Evolutionary conservation across 2,329 filamentous ascomycete species (phyloP), one percentile per base, ranked within the genome.

Genomic region (Hypoxylon sp.): DNA sequence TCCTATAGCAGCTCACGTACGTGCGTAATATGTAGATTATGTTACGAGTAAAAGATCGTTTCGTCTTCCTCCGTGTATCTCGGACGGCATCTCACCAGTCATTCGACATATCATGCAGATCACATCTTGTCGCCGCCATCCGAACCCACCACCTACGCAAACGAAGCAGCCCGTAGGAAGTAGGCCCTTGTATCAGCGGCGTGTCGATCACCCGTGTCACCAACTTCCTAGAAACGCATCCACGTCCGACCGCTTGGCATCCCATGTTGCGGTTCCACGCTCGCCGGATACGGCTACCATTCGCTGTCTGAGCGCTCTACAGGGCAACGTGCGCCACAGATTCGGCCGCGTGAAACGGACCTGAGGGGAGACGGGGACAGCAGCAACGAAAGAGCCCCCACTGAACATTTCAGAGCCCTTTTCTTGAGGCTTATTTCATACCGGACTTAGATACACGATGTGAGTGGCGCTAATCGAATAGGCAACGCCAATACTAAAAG

Each of bases 181-280:
- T 29, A 29, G 11, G 6, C 26, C 15, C 15, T 37, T 37, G 17
- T 17, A 21, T 21, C 8, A 40, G 13, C 47, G 47, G 41, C 46
- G 47, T 29, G 53, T 45, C 48, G 31, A 61, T 54, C 46, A 54
- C 49, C 53, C 54, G 46, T 58, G 27, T 45, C 43, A 38, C 52
- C 27, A 46, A 23, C 40, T 35, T n/a, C n/a, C n/a, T n/a, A n/a
- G n/a, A n/a, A n/a, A 35, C 31, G 11, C 7, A 31, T n/a, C 29
- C 29, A n/a, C 29, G 26, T 27, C 26, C 17, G 17, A 9, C n/a
- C 17, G 3, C 35, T 21, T 40, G 37, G 3, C 37, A 41, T 21
- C 20, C 20, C 23, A 43, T 35, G 17, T 35, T n/a, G 11, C 2
- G 5, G 9, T 9, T 11, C 8, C 3, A 27, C 3, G 11, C 26